Evolutionary conservation across 139 green algal species (phyloP).

Genomic region (Micractinium conductrix): DNA sequence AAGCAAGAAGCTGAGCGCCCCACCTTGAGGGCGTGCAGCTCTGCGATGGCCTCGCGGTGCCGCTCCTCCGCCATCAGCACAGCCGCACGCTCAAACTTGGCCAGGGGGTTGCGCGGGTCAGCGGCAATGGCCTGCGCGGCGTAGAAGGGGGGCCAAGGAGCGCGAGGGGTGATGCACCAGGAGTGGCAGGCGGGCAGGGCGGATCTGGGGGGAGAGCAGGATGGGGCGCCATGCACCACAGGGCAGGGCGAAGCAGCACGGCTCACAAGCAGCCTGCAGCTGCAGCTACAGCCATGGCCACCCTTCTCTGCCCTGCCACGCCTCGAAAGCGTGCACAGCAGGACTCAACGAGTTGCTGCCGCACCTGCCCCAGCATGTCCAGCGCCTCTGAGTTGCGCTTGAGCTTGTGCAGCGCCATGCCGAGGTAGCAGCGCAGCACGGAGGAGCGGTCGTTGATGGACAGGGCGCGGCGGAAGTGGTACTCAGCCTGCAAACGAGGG

Average conservation of each 20-base stretch:
- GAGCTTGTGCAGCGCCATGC: conserved; percentile 85
- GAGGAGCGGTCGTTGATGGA: conserved; percentile 82
- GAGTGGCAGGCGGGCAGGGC: too few relatives aligned
- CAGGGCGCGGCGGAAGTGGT: conserved; percentile 83
- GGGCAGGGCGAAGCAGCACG: too few relatives aligned
- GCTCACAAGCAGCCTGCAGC: too few relatives aligned
- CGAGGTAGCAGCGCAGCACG: conserved; percentile 93
- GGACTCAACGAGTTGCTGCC: too few relatives aligned
- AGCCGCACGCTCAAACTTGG: conserved; percentile 84
- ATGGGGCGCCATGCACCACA: too few relatives aligned
- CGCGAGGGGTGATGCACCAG: too few relatives aligned
- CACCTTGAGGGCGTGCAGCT: conserved; percentile 75
- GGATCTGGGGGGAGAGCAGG: too few relatives aligned
- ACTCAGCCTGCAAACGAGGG: too few relatives aligned
- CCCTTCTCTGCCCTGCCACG: too few relatives aligned
- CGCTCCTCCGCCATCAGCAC: conserved; percentile 79
- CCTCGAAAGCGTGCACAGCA: neutral
- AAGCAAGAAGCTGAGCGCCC: neutral
- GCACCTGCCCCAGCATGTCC: too few relatives aligned
- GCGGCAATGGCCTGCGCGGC: conserved; percentile 71
- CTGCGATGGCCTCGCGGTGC: conserved; percentile 70
- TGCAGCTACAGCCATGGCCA: too few relatives aligned
- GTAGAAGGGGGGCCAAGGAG: too few relatives aligned
- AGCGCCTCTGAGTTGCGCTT: conserved; percentile 39
- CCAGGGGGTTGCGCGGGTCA: conserved; percentile 91